Conservation (phyloP, 352 stramenopile genomes). For the Globisporangium orthogonon region DNA sequence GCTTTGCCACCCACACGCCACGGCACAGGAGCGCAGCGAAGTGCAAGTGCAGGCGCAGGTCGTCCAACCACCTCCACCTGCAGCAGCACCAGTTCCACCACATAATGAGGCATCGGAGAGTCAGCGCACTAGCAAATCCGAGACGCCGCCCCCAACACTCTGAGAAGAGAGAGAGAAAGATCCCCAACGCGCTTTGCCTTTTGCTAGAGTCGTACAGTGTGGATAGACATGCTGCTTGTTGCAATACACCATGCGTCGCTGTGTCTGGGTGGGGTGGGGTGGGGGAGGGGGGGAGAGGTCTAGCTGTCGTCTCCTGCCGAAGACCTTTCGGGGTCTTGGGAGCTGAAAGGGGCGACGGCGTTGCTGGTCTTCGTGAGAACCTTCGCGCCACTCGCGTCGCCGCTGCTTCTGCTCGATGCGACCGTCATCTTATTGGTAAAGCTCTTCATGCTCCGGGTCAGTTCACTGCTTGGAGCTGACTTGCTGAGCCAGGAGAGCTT, state of each 20-base stretch:
- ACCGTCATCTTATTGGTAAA: background rate
- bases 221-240: too few relatives aligned
- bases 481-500: constrained; percentile 10
- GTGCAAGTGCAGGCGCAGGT: background rate
- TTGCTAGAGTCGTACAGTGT: too few relatives aligned
- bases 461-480: background rate
- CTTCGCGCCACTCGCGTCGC: background rate
- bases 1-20: background rate
- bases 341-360: background rate
- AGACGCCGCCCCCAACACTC: too few relatives aligned
- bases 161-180: too few relatives aligned
- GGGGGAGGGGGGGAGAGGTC: background rate
- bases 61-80: too few relatives aligned
- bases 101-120: too few relatives aligned
- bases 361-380: background rate
- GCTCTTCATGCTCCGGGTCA: background rate
- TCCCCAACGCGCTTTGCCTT: too few relatives aligned
- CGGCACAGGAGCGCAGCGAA: background rate
- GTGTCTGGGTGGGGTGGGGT: too few relatives aligned
- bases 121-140: too few relatives aligned
- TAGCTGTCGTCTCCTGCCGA: background rate
- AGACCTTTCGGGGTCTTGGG: too few relatives aligned
- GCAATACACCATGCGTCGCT: background rate
- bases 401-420: background rate
- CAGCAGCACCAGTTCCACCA: background rate